phyloP scores from a whole-genome alignment of 2,329 filamentous ascomycete species.

The Rhinocladiella mackenziei region DNA sequence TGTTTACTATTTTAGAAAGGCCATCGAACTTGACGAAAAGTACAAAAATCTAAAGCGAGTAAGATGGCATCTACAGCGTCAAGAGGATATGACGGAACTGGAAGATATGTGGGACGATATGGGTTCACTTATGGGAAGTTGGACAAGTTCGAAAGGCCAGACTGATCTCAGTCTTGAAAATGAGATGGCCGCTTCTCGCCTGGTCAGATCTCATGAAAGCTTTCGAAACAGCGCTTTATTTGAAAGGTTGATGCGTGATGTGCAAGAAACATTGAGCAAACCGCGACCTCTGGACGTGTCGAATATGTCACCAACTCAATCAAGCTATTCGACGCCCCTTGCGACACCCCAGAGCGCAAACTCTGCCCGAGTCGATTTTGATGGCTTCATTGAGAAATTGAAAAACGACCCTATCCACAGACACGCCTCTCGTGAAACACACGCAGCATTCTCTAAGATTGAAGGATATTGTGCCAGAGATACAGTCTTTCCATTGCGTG shows the following conservation, averaged over 20 bases:
- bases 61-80: conserved; percentile 4
- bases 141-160: background rate
- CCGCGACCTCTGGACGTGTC: background rate
- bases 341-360: background rate
- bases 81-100: background rate
- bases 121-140: background rate
- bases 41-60: conserved; percentile 11
- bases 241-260: background rate
- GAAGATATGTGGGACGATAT: background rate
- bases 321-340: background rate
- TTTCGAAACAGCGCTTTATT: background rate
- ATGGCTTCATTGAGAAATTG: background rate
- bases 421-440: background rate
- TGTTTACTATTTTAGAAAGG: conserved; percentile 6
- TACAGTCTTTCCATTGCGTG: background rate
- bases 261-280: background rate
- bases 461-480: background rate
- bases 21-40: conserved; percentile 6
- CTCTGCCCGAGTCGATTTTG: conserved; percentile 1
- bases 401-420: background rate
- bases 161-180: too few species aligned
- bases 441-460: background rate
- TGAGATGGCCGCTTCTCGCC: background rate
- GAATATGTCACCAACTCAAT: background rate
- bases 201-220: background rate